Base-by-base conservation (phyloP, 352 stramenopile genomes). In the Pythium vanterpoolii region DNA sequence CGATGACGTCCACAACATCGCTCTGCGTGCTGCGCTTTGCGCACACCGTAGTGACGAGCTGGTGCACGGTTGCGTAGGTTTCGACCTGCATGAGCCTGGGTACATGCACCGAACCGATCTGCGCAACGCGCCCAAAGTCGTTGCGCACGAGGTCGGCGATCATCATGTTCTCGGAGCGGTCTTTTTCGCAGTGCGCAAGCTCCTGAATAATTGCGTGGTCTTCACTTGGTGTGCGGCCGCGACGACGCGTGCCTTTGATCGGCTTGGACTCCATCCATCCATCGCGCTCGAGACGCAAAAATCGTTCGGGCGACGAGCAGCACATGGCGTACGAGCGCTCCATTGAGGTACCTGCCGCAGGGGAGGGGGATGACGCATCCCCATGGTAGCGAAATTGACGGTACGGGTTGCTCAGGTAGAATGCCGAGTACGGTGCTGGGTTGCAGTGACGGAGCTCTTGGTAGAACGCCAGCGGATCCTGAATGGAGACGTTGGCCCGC, bases 111-210 rank as follows among this genome's bases (percentile, higher is more conserved):
- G 77, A 92, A 28, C 93, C 95, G 36, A 94, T 77, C 51, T 96
- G 72, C 34, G 93, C 97, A 18, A 98, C 90, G n/a, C 93, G 67
- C 19, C 89, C 89, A 42, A 99, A 89, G 71, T 99, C 96, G 75
- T 98, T 98, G 42, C 96, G 83, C 26, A 98, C 79, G 34, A 99
- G 78, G 73, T 99, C 96, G 2, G 96, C 93, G 65, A 99, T 98
- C 96, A 99, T 99, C 62, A 99, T 92, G 66, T 98, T 98, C 66
- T 99, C 96, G 1, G 95, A 95, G 36, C 89, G 89, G 66, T 98
- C 95, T 62, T 99, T 99, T 26, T 90, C 71, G 23, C 86, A 97
- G 19, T 62, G 58, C 13, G 76, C 79, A 30, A 98, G 81, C 46
- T 89, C 77, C 61, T 84, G 21, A 14, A 77, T 76, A 52, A 96